Base-by-base conservation (phyloP, 1,139 yeast genomes). In the Geotrichum carabidarum region DNA sequence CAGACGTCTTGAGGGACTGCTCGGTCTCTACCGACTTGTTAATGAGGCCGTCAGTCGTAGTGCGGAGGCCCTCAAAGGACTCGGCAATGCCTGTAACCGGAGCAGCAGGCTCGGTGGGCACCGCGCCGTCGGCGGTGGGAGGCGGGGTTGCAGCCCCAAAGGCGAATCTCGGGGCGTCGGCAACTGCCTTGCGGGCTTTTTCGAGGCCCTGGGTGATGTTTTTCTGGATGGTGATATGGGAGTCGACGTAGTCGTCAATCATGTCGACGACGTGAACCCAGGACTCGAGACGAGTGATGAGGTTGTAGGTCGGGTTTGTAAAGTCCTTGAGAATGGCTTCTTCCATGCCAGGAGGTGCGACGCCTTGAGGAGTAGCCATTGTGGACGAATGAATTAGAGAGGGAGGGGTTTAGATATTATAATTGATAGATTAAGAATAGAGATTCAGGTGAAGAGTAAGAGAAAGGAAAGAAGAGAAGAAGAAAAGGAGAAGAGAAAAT, bases 251-350 rank as follows among this genome's bases (percentile, higher is more conserved):
- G 48, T 64, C 68, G 51, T 62, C 64, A 40, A 73, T 61, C 46
- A 69, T 54, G 31, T 54, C 50, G 31, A 68, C 65, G 11, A 71
- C 68, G 44, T 65, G 69, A 48, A 59, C 60, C 77, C 76, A 73
- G 55, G 65, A 62, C 42, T 71, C 74, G 50, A 73, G 63, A 12
- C 76, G 67, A 34, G 61, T 58, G 22, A 70, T 58, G 36, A 73
- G 65, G 27, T 69, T 54, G 40, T 62, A 58, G 27, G 75, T 68
- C 37, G 76, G 73, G 55, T 73, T 75, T 18, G 65, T 67, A 36
- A 60, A 45, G 32, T 60, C 63, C 44, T 58, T 43, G 49, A 57
- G 55, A 43, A 65, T 59, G 41, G 65, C 67, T 54, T 66, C 68
- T 41, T 63, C 62, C 48, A 58, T 55, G 34, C 51, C 55, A 12